A percentile compares a stretch with the other conserved stretches of the same genome.
Evolutionary conservation across 2,329 filamentous ascomycete species (phyloP).

Genomic region (Teratosphaeriaceae sp.): DNA sequence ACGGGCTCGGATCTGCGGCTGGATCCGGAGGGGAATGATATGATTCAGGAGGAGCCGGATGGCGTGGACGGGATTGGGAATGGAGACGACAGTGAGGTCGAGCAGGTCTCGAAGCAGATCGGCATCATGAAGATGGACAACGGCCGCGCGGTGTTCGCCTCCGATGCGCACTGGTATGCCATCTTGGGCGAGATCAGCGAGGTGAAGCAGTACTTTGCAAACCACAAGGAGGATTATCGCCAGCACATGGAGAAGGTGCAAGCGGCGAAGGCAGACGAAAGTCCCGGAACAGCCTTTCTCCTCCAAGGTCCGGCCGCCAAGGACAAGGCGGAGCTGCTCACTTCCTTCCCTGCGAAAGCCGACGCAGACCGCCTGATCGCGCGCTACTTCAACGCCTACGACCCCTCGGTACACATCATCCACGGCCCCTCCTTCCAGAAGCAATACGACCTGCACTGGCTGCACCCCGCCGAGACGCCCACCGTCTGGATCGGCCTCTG

Average conservation of each 20-base stretch:
- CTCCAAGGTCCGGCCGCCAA: constrained; percentile 12
- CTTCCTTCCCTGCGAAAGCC: constrained; percentile 26
- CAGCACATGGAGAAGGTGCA: constrained; percentile 13
- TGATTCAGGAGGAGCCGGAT: constrained; percentile 9
- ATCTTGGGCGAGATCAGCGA: constrained; percentile 57
- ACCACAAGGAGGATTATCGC: constrained; percentile 19
- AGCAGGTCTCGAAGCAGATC: constrained; percentile 72
- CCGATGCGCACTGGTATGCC: constrained; percentile 78
- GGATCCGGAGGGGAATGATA: constrained; percentile 20
- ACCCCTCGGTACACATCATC: constrained; percentile 48
- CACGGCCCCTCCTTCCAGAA: constrained; percentile 45
- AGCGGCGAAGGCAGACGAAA: background rate
- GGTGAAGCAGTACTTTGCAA: constrained; percentile 26
- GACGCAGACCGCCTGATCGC: constrained; percentile 25
- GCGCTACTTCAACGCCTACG: constrained; percentile 30
- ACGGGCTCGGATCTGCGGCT: constrained; percentile 35
- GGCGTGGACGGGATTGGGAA: constrained; percentile 45
- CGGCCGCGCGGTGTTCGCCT: constrained; percentile 73
- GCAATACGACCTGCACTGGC: constrained; percentile 43
- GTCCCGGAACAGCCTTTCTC: constrained; percentile 17
- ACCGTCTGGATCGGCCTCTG: constrained; percentile 43
- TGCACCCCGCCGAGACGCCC: constrained; percentile 30
- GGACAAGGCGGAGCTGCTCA: constrained; percentile 26
- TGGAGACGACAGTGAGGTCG: too few relatives aligned
- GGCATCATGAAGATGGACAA: constrained; percentile 71